Evolutionary conservation across 1,139 yeast species (phyloP).

Genomic region (Sugiyamaella paludigena): DNA sequence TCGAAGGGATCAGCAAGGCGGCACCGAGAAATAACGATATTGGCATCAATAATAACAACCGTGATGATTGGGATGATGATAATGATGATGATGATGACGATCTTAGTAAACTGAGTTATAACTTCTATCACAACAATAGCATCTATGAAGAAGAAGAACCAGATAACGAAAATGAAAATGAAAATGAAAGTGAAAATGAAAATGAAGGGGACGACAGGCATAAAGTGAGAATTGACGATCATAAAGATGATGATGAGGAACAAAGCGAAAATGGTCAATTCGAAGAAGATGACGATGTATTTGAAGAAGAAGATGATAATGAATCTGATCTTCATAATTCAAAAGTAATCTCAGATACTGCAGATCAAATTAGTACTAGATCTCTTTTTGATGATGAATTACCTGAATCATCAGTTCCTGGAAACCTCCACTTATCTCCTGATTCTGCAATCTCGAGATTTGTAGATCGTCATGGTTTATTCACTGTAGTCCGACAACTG

Average conservation of each 20-base stretch:
- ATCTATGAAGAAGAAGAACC: background rate
- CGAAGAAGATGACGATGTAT: constrained; percentile 3
- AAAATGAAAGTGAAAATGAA: background rate
- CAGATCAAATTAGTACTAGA: constrained; percentile 12
- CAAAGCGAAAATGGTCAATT: background rate
- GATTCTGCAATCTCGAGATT: constrained; percentile 41
- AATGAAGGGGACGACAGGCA: no score
- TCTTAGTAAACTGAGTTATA: no score
- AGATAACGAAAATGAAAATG: background rate
- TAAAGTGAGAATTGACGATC: no score
- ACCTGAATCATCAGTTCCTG: constrained; percentile 35
- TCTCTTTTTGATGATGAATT: constrained; percentile 29
- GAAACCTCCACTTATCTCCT: constrained; percentile 39
- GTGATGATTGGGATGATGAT: background rate
- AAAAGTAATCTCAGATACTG: no score
- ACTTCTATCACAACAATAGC: no score
- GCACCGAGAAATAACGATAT: no score
- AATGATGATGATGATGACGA: background rate
- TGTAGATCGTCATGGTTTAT: constrained; percentile 44
- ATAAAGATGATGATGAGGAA: no score
- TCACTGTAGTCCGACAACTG: constrained; percentile 47
- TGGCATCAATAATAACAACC: background rate
- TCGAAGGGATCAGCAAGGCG: no score
- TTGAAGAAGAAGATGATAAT: constrained; percentile 1
- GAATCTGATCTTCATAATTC: no score